These are phyloP conservation scores for Fusarium pseudonygamai DNA, from an alignment of 2,329 filamentous ascomycete genomes.

Conservation along the genomic window DNA sequence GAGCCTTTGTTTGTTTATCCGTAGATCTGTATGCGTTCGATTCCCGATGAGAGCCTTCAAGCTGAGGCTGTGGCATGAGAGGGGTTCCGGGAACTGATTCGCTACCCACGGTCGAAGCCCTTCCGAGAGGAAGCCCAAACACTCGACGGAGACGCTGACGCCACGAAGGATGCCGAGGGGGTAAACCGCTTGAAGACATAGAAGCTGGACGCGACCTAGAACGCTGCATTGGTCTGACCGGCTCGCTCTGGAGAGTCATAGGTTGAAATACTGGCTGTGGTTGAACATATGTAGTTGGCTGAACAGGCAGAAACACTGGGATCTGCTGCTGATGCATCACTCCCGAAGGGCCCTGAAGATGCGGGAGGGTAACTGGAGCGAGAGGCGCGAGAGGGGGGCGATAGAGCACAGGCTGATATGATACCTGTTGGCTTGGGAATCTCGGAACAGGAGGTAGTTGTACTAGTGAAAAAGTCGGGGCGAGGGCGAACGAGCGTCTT, in stretches of 20 bases:
- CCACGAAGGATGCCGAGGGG: conserved; percentile 40
- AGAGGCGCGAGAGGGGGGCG: background rate
- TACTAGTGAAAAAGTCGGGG: conserved; percentile 3
- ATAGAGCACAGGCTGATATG: conserved; percentile 35
- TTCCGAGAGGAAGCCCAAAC: conserved; percentile 46
- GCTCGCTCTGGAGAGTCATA: background rate
- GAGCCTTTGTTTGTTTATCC: background rate
- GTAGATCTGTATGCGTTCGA: background rate
- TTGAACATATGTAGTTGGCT: background rate
- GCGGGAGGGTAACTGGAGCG: background rate
- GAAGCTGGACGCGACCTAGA: background rate
- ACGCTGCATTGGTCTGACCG: background rate
- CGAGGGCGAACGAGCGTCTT: background rate
- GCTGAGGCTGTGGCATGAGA: background rate
- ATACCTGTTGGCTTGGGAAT: conserved; percentile 1
- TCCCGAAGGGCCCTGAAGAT: background rate
- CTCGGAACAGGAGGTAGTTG: conserved; percentile 32
- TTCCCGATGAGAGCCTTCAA: background rate
- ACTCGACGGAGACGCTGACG: conserved; percentile 41
- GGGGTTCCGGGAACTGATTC: conserved; percentile 34
- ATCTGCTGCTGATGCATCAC: conserved; percentile 7
- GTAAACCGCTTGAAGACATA: background rate
- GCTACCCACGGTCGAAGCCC: conserved; percentile 49
- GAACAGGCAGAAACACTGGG: background rate
- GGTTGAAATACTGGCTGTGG: background rate